Conservation (phyloP, 306 rosid genomes). For the Casuarina glauca region DNA sequence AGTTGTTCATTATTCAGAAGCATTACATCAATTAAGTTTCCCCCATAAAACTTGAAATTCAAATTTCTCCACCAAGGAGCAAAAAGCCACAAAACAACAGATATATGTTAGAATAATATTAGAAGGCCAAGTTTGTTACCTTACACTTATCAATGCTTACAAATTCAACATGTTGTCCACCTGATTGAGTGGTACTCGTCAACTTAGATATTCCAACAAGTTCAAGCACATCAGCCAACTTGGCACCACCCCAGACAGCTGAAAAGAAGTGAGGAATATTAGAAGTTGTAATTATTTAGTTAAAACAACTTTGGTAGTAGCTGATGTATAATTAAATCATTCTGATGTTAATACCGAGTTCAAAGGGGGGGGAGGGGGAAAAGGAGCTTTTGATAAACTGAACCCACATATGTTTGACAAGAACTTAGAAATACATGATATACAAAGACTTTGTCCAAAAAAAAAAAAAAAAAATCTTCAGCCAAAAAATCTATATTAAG, state of each 20-base stretch:
- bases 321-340: background rate
- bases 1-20: slow-evolving; percentile 20
- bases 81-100: slow-evolving; percentile 13
- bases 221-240: slow-evolving; percentile 84
- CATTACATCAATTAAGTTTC: slow-evolving; percentile 5
- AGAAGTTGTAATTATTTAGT: slow-evolving; percentile 14
- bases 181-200: slow-evolving; percentile 48
- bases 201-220: slow-evolving; percentile 77
- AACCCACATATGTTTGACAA: background rate
- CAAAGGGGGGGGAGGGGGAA: no score
- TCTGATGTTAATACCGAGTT: background rate
- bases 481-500: background rate
- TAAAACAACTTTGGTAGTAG: slow-evolving; percentile 15
- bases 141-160: slow-evolving; percentile 87
- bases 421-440: background rate
- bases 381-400: background rate
- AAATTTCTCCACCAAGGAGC: background rate
- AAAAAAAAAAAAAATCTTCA: background rate
- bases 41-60: background rate
- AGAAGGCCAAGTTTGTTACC: slow-evolving; percentile 48
- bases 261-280: slow-evolving; percentile 31
- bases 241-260: slow-evolving; percentile 97
- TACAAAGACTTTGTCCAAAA: background rate
- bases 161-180: slow-evolving; percentile 96
- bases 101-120: background rate